phyloP scores from a whole-genome alignment of 2,329 filamentous ascomycete species.

The Gnomoniopsis sp. region DNA sequence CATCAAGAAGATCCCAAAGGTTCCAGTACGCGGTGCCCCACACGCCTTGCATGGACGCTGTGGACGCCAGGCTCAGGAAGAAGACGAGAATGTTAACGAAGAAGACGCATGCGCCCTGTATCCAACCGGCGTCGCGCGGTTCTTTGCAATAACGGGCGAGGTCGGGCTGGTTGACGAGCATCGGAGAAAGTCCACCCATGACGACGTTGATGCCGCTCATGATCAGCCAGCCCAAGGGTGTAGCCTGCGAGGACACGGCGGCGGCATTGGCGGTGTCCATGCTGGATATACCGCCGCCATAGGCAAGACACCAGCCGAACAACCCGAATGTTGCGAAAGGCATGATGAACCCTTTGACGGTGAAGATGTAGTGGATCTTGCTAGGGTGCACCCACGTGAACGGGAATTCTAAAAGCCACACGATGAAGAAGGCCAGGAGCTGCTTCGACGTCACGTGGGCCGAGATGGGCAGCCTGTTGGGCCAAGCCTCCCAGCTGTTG shows the following conservation, averaged over 20 bases:
- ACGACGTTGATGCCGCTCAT: constrained; percentile 37
- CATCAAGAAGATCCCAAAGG: constrained; percentile 32
- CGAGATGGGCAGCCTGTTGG: constrained; percentile 28
- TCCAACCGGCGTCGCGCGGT: constrained; percentile 27
- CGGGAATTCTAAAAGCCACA: constrained; percentile 36
- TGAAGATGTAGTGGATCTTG: constrained; percentile 33
- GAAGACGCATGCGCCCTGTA: constrained; percentile 28
- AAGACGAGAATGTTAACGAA: constrained; percentile 25
- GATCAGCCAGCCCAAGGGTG: constrained; percentile 33
- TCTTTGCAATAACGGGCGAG: constrained; percentile 32
- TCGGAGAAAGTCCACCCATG: constrained; percentile 25
- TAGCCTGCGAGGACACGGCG: constrained; percentile 22
- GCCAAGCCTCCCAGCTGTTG: constrained; percentile 27
- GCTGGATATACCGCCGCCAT: constrained; percentile 23
- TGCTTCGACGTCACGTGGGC: constrained; percentile 31
- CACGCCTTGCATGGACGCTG: constrained; percentile 30
- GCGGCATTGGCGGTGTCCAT: constrained; percentile 23
- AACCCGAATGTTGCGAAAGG: constrained; percentile 32
- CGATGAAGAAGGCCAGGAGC: constrained; percentile 36
- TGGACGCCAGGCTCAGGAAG: constrained; percentile 28
- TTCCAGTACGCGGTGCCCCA: constrained; percentile 37
- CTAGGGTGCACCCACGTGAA: constrained; percentile 34
- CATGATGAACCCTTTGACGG: constrained; percentile 33
- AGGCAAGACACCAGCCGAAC: constrained; percentile 32
- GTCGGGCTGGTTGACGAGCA: constrained; percentile 28